A percentile compares a stretch with the other conserved stretches of the same genome.
phyloP scores from a whole-genome alignment of 768 basidiomycete genomes.

The Tubosaeta sp. region DNA sequence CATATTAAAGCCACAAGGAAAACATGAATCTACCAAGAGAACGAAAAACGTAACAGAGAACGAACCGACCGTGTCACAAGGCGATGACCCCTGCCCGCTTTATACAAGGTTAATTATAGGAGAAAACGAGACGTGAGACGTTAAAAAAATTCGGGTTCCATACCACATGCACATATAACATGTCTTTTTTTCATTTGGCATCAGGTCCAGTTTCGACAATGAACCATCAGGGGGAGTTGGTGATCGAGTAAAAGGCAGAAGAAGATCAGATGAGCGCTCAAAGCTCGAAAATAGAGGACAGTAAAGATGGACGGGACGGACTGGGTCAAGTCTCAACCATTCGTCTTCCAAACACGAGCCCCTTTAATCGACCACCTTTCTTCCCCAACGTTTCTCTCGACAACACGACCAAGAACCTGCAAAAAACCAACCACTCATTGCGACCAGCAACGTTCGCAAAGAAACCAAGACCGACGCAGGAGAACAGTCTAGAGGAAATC shows the following conservation, averaged over 20 bases:
- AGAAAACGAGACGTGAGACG: constrained; percentile 16
- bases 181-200: constrained; percentile 11
- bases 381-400: constrained; percentile 8
- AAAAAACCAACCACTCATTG: constrained; percentile 30
- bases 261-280: constrained; percentile 27
- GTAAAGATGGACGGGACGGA: constrained; percentile 34
- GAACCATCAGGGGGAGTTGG: constrained; percentile 10
- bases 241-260: constrained; percentile 10
- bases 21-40: constrained; percentile 4
- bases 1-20: constrained; percentile 13
- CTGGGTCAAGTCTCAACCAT: constrained; percentile 32
- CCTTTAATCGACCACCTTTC: background rate
- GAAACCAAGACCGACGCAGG: constrained; percentile 28
- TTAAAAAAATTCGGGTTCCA: constrained; percentile 15
- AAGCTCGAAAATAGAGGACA: constrained; percentile 19
- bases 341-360: constrained; percentile 3
- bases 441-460: constrained; percentile 25
- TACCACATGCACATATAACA: constrained; percentile 24
- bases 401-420: constrained; percentile 24
- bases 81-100: constrained; percentile 13
- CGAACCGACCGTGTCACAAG: constrained; percentile 30
- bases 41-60: constrained; percentile 6
- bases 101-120: constrained; percentile 19
- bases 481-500: constrained; percentile 59
- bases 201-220: constrained; percentile 7